phyloP scores from a whole-genome alignment of 2,329 filamentous ascomycete genomes.

The Hymenoscyphus linearis region DNA sequence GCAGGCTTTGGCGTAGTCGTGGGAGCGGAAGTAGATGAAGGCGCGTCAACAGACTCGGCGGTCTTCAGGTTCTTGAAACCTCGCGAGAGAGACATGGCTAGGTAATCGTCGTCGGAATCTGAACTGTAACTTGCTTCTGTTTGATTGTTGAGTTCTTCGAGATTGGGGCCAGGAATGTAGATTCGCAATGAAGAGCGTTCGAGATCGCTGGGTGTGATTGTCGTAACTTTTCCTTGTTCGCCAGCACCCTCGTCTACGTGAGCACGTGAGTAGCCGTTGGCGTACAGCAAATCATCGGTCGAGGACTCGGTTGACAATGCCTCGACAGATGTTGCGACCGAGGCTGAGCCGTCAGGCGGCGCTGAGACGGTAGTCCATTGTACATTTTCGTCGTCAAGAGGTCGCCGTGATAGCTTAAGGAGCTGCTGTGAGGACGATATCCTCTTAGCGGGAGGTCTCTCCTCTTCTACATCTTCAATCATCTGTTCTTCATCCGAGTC shows the following conservation, averaged over 20 bases:
- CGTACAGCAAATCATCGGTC: slow-evolving; percentile 13
- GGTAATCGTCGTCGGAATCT: not conserved
- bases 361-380: slow-evolving; percentile 31
- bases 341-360: slow-evolving; percentile 30
- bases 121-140: not conserved
- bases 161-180: not conserved
- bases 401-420: slow-evolving; percentile 45
- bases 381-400: slow-evolving; percentile 37
- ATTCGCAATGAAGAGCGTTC: not conserved
- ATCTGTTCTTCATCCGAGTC: slow-evolving; percentile 29
- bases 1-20: not conserved
- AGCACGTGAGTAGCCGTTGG: slow-evolving; percentile 11
- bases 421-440: slow-evolving; percentile 52
- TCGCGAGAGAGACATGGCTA: not conserved
- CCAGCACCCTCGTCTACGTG: not conserved
- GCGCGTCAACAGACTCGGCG: not conserved
- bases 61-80: not conserved
- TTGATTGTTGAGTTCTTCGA: not conserved
- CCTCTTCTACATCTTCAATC: slow-evolving; percentile 34
- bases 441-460: slow-evolving; percentile 41
- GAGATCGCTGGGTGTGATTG: not conserved
- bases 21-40: not conserved
- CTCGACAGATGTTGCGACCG: slow-evolving; percentile 18
- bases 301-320: slow-evolving; percentile 14
- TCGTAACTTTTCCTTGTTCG: slow-evolving; percentile 1